A percentile compares a stretch with the other conserved stretches of the same genome.
Conservation (phyloP, 2,329 filamentous ascomycete genomes). For the Trichoderma gracile region DNA sequence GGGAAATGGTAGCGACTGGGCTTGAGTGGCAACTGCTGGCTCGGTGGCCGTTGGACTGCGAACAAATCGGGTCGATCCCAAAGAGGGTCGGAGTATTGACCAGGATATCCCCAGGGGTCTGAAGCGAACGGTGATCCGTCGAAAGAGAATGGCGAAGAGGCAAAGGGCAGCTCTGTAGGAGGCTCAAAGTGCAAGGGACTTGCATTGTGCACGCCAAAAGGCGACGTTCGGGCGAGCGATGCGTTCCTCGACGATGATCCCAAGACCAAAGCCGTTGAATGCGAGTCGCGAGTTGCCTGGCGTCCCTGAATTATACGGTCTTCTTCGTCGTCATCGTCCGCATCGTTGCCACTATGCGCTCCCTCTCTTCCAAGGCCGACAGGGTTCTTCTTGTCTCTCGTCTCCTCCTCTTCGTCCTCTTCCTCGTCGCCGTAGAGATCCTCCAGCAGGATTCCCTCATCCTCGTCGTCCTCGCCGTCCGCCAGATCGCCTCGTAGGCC, state of each 20-base stretch:
- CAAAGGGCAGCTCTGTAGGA: constrained; percentile 24
- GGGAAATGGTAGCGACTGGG: constrained; percentile 39
- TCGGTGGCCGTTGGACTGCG: background rate
- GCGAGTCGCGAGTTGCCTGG: constrained; percentile 4
- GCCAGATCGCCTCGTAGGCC: constrained; percentile 34
- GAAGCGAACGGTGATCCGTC: constrained; percentile 26
- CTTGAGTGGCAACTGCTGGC: background rate
- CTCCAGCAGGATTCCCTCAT: constrained; percentile 40
- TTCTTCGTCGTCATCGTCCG: constrained; percentile 24
- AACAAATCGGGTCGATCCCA: constrained; percentile 23
- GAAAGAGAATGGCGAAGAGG: constrained; percentile 30
- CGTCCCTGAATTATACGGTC: constrained; percentile 27
- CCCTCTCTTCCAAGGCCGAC: background rate
- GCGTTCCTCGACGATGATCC: constrained; percentile 8
- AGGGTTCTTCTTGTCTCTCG: background rate
- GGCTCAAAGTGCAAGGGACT: constrained; percentile 21
- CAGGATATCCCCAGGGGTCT: constrained; percentile 26
- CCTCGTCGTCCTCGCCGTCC: constrained; percentile 42
- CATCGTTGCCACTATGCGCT: constrained; percentile 3
- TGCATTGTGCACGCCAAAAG: constrained; percentile 24
- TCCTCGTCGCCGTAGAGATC: constrained; percentile 36
- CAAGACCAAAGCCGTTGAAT: constrained; percentile 24
- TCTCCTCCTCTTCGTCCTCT: constrained; percentile 19
- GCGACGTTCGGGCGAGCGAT: constrained; percentile 8
- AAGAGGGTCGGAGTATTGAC: constrained; percentile 11